Conservation (phyloP, 257 asterid genomes). For the Oldenlandia corymbosa region DNA sequence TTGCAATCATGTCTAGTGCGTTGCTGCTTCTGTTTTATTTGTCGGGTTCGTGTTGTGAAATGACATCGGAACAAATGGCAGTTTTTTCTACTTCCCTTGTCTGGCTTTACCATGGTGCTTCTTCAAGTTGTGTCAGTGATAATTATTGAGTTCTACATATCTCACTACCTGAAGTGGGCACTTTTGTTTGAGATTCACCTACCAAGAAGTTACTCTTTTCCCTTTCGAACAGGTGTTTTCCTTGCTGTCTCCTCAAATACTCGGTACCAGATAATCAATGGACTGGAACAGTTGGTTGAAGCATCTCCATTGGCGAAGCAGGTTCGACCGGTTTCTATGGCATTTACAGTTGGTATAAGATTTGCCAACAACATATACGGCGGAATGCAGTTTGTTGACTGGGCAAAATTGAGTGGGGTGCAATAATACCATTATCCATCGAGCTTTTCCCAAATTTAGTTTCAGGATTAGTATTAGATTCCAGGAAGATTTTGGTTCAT, state of each 20-base stretch:
- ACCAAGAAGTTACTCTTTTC: not conserved
- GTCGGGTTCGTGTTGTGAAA: not conserved
- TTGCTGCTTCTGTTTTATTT: not conserved
- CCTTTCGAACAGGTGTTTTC: constrained; percentile 50
- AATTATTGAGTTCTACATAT: too few relatives aligned
- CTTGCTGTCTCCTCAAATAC: constrained; percentile 83
- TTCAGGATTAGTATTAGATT: too few relatives aligned
- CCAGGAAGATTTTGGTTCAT: too few relatives aligned
- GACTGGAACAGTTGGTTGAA: constrained; percentile 71
- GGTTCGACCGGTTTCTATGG: constrained; percentile 69
- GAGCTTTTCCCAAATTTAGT: too few relatives aligned
- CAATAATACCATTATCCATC: constrained; percentile 49
- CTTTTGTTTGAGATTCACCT: not conserved
- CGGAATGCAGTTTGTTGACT: constrained; percentile 92
- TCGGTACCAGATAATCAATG: constrained; percentile 85
- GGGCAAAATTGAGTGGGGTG: constrained; percentile 87
- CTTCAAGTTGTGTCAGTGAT: not conserved
- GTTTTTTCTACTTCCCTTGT: too few relatives aligned
- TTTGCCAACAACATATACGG: constrained; percentile 83
- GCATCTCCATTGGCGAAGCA: constrained; percentile 62
- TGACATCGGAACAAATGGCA: too few relatives aligned
- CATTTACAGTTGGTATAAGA: constrained; percentile 81
- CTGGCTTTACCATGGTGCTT: not conserved
- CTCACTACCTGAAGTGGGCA: not conserved
- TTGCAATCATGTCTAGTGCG: not conserved